phyloP scores from a whole-genome alignment of 768 basidiomycete genomes.

The Tylopilus vinaceipallidus region DNA sequence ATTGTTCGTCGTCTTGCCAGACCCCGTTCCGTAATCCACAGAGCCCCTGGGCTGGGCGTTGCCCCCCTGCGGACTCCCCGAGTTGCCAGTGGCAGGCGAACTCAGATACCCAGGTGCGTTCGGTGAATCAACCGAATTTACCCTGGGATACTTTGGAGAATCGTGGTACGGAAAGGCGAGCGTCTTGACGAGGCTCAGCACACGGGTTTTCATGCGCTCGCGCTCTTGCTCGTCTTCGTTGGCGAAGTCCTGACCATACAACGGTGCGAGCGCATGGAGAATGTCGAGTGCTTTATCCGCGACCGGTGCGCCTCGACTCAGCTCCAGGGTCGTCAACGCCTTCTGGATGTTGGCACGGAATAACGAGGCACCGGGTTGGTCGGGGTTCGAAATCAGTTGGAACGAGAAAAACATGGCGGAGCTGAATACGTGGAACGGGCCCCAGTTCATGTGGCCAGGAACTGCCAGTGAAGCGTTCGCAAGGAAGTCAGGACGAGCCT shows the following conservation, averaged over 20 bases:
- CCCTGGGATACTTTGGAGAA: conserved; percentile 52
- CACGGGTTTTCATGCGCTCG: conserved; percentile 58
- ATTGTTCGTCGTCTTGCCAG: conserved; percentile 18
- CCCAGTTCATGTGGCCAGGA: conserved; percentile 83
- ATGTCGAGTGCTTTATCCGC: conserved; percentile 77
- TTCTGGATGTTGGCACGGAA: conserved; percentile 77
- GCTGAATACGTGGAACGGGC: conserved; percentile 80
- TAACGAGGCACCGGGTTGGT: conserved; percentile 72
- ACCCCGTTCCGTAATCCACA: conserved; percentile 22
- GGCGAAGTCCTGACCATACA: conserved; percentile 67
- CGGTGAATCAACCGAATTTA: conserved; percentile 47
- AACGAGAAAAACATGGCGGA: conserved; percentile 93
- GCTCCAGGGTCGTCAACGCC: conserved; percentile 62
- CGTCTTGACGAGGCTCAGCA: conserved; percentile 66
- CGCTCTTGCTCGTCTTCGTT: conserved; percentile 46
- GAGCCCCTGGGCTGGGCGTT: conserved; percentile 25
- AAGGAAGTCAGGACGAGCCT: conserved; percentile 74
- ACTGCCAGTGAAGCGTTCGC: conserved; percentile 66
- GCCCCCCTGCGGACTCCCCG: conserved; percentile 49
- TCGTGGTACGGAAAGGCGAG: conserved; percentile 83
- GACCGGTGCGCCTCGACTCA: conserved; percentile 59
- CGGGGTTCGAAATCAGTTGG: conserved; percentile 77
- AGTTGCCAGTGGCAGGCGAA: conserved; percentile 58
- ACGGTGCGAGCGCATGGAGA: conserved; percentile 64
- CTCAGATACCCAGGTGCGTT: conserved; percentile 42